Evolutionary conservation across 2,329 filamentous ascomycete species (phyloP), one percentile per base, ranked within the genome.

Genomic region (Fusarium humuli): DNA sequence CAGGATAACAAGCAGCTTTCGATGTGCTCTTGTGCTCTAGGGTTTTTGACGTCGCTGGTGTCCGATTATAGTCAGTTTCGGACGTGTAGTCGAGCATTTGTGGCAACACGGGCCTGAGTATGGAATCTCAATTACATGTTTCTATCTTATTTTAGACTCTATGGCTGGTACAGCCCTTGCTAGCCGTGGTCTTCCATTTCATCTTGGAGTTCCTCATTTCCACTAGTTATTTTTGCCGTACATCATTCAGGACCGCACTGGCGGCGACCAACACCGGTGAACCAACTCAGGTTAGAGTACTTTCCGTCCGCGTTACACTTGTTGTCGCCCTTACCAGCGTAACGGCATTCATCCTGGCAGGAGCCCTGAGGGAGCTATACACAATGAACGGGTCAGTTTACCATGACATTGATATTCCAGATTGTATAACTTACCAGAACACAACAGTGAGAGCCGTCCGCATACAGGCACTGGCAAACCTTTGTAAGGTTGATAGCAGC

Each of bases 101-200:
- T 37, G 10, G 18, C 10, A 37, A 4, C 0, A 6, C 3, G 6
- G 5, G 3, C 6, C 10, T 18, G 6, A n/a, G 10, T n/a, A n/a
- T n/a, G 8, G 5, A 14, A 34, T 34, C 0, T 34, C 1, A 10
- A 34, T 10, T 3, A 34, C 8, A 34, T 3, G 9, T 37, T 5
- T 10, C 0, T 18, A 11, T 37, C 3, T 4, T n/a, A 37, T 7
- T 7, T 3, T 3, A n/a, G 10, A n/a, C 2, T n/a, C 2, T 7
- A 12, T n/a, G 0, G 3, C 34, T n/a, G 1, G 6, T n/a, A 37
- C 34, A 12, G 18, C 10, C 10, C 34, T n/a, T n/a, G 18, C 3
- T 37, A 37, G 18, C 4, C 34, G 7, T n/a, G 10, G 18, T n/a
- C 3, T 10, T n/a, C 18, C 6, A 9, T n/a, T 12, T 2, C 2